Base-by-base conservation (phyloP, 306 rosid species). In the Medicago ruthenica region DNA sequence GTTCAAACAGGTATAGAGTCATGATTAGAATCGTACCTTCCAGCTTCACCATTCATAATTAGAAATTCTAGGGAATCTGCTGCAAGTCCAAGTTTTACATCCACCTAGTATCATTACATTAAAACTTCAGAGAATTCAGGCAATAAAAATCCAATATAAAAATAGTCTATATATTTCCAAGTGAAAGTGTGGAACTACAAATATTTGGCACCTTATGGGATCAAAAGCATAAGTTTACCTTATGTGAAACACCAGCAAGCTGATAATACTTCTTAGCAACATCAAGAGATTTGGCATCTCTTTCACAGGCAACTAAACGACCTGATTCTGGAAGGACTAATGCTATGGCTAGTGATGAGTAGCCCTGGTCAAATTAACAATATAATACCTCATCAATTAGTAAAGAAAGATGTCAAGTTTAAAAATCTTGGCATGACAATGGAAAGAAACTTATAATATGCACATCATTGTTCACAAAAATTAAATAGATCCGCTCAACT, bases 291-390 rank as follows among this genome's bases (percentile, higher is more conserved):
- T 59, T 87, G 67, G 88, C 85, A 77, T 94, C 97, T 78, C 93
- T 90, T 84, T 94, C 98, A 75, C 96, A 91, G 27, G 97, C 97
- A 74, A 91, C 90, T 83, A 94, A 87, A 72, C 79, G 83, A 76
- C 98, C 98, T 60, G 93, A 87, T 66, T 94, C 97, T 55, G 97
- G 96, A 9, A 94, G 93, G 90, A 83, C 93, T 78, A 91, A 75
- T 53, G 97, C 96, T 70, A 86, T 79, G 57, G 98, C 97, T 84
- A 94, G 76, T 31, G 98, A 94, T 44, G 98, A 94, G 79, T 94
- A 94, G 66, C 98, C 98, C 98, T 94, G 80, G 78, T 22, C 42
- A 81, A 80, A 73, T 61, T 39, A 76, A 69, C 48, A 60, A 78
- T 59, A 40, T 16, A 51, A 34, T 57, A 66, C 70, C 74, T 39